These are phyloP conservation scores for Arxiozyma slooffiae DNA, from an alignment of 1,139 yeast species.

Conservation along the genomic window DNA sequence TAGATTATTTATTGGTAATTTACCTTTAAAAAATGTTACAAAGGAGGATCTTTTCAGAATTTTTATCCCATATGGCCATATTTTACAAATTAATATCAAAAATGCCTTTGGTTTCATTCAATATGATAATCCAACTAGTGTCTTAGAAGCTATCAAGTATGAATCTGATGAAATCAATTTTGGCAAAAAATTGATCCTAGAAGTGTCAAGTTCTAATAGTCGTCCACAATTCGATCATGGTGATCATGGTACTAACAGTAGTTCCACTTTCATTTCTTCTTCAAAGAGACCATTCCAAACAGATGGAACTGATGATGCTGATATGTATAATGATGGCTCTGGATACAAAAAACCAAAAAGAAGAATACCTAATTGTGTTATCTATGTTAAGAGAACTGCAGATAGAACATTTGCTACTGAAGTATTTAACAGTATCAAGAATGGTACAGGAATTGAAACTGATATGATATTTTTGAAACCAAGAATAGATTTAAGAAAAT, in stretches of 20 bases:
- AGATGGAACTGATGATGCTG: conserved; percentile 21
- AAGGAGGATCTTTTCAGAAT: conserved; percentile 65
- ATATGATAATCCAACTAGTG: conserved; percentile 52
- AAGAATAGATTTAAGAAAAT: conserved; percentile 43
- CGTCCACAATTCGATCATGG: conserved; percentile 32
- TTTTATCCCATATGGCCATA: conserved; percentile 62
- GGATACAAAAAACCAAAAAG: conserved; percentile 26
- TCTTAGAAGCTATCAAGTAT: conserved; percentile 56
- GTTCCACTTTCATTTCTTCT: conserved; percentile 29
- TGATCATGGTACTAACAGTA: conserved; percentile 30
- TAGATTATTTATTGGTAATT: conserved; percentile 71
- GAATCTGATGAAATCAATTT: conserved; percentile 58
- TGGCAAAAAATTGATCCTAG: conserved; percentile 55
- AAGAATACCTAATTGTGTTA: conserved; percentile 48
- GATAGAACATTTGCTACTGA: conserved; percentile 49
- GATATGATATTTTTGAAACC: conserved; percentile 43
- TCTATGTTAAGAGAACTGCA: conserved; percentile 56
- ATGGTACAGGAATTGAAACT: conserved; percentile 40
- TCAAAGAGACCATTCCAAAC: conserved; percentile 29
- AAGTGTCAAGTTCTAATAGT: conserved; percentile 59
- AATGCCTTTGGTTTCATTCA: conserved; percentile 83
- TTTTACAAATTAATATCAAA: conserved; percentile 67
- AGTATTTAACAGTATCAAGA: conserved; percentile 45
- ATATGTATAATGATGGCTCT: conserved; percentile 24
- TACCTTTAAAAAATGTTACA: conserved; percentile 62